Base-by-base conservation (phyloP, 257 asterid genomes). In the Linderniella brevidens region DNA sequence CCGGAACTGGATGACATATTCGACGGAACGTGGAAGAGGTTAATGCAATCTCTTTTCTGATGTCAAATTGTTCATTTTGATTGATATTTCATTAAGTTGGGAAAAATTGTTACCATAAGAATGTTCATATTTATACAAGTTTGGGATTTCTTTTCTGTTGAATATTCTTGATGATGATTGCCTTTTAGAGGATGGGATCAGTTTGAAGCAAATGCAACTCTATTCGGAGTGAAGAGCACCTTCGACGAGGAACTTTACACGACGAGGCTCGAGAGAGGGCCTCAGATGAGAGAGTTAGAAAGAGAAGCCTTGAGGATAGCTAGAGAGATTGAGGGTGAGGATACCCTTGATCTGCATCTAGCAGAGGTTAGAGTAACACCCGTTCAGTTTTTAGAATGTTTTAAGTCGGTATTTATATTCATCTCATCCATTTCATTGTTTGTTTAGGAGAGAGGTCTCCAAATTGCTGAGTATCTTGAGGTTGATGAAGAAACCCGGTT, bases 181-280 rank as follows among this genome's bases (percentile, higher is more conserved):
- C 18, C 8, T 9, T 56, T 36, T 69, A 90, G 99, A 75, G 82
- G 96, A 52, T 90, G 99, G 99, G 83, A 90, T 70, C 99, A 90
- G 62, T 90, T 90, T 65, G 77, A 77, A 64, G 92, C 68, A 62
- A 90, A 90, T 61, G 81, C 75, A 64, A 58, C 82, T 11, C 68
- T 90, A 48, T 90, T 90, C 67, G 99, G 99, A 53, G 93, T 90
- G 35, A 90, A 71, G 60, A 90, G 96, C 68, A 85, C 99, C 48
- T 90, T 90, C 61, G 60, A 79, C 8, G 96, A 90, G 77, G 99
- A 90, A n/a, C 70, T 85, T 48, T 90, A 90, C 70, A 90, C 96
- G 13, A 90, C 99, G 58, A 85, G 77, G 69, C 94, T 90, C 55
- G 94, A 77, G 53, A 81, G 64, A 64, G 99, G 99, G 53, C 94